Base-by-base conservation (phyloP, 2,329 filamentous ascomycete genomes). In the Fusarium protoensiforme region DNA sequence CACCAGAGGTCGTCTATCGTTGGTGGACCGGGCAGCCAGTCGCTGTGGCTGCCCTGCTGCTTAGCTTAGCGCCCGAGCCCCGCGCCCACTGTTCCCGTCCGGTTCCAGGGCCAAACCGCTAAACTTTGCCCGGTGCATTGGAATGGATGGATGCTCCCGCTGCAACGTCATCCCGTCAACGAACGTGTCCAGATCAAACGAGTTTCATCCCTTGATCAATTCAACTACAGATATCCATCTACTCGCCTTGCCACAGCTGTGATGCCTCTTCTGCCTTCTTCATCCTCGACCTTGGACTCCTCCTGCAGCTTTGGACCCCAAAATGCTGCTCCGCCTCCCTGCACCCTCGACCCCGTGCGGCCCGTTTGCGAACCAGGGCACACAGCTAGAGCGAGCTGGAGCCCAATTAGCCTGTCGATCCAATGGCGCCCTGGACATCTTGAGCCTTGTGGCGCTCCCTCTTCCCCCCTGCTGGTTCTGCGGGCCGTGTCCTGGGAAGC, bases 371-470 rank as follows among this genome's bases (percentile, higher is more conserved):
- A 43, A 33, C 46, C 48, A 56, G 62, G 61, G 41, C 22, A 35
- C 29, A 16, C n/a, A 29, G 38, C 18, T 24, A 5, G 24, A 24
- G 24, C 24, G 24, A 61, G 61, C 48, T 63, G 33, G 54, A 68
- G 29, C 48, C 70, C 64, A 74, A 66, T 58, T 69, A 61, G 54
- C 59, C 54, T 41, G 53, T 65, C 48, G 58, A 64, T 61, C 71
- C 71, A 73, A 74, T 73, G 48, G 62, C 61, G 62, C 71, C 68
- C 71, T 29, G 33, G 70, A 61, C 70, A 35, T 68, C 33, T 35
- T 29, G 54, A 73, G 66, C 70, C 62, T 62, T 73, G 62, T 61
- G 64, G 46, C 48, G 39, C n/a, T 39, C 38, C 38, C 64, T 16
- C 58, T 71, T 71, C 67, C 48, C 27, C 46, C 46, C 46, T 51